A percentile compares a stretch with the other conserved stretches of the same genome.
phyloP scores from a whole-genome alignment of 192 early-diverging fungal species.

The Funneliformis geosporum region DNA sequence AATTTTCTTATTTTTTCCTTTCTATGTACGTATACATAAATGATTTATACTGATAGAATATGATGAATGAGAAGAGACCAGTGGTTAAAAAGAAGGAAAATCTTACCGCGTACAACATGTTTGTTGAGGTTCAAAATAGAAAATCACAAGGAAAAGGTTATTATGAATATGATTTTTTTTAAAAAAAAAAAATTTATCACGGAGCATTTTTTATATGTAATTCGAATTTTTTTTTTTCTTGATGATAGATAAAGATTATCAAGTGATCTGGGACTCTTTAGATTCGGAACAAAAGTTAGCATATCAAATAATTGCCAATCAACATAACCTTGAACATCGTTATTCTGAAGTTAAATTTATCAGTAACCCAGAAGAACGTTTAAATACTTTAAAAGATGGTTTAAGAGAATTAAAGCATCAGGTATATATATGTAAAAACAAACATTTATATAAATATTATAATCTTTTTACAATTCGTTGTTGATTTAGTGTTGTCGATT shows the following conservation, averaged over 20 bases:
- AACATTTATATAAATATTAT: background rate
- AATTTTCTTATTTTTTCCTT: no score
- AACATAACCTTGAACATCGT: background rate
- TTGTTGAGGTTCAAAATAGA: background rate
- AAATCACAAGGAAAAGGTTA: background rate
- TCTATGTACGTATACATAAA: no score
- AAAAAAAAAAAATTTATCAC: no score
- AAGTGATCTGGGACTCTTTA: background rate
- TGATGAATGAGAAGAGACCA: background rate
- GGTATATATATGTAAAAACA: background rate
- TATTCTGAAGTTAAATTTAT: background rate
- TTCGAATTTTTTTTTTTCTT: background rate
- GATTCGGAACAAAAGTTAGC: background rate
- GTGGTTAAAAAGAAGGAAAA: background rate
- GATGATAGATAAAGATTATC: background rate
- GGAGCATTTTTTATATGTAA: no score
- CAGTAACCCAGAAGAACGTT: background rate
- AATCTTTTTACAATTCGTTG: background rate
- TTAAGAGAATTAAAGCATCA: background rate
- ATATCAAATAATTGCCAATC: background rate
- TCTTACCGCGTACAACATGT: background rate
- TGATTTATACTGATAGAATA: background rate
- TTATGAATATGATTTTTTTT: background rate
- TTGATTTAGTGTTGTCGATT: background rate
- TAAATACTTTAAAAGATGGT: background rate